Evolutionary conservation across 1,284 basidiomycete species (phyloP), one percentile per base, ranked within the genome.

Genomic region (Cutaneotrichosporon dermatis): DNA sequence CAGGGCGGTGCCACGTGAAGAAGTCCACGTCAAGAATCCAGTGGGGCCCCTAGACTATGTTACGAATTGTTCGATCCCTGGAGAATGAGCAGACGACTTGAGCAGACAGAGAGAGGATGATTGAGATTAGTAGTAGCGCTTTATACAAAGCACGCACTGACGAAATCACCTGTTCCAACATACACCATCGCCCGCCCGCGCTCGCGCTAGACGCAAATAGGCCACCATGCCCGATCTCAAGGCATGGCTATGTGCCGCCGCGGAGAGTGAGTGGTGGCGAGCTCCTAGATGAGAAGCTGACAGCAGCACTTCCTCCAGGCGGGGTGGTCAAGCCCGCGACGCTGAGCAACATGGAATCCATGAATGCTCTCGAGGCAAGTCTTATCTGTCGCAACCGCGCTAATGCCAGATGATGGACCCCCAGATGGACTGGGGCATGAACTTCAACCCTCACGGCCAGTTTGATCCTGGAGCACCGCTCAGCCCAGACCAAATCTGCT

Each of bases 301-400:
- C 56, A 8, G 1, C 54, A 91, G 90, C 84, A 50, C 84, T 92
- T 82, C 80, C 82, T 40, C 78, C 82, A 1, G 86, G 85, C 10
- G 81, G 82, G 53, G 80, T 91, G 62, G 65, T 92, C n/a, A 82
- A 90, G 46, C 84, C 85, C 61, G 82, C 85, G 1, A 83, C 83
- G 39, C 88, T 91, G 66, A 83, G 84, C 12, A 79, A 93, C 51
- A 82, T 88, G 63, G 92, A 95, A 62, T 86, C 90, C 11, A 94
- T 95, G 92, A 89, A 88, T 63, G 89, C 90, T 13, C 85, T 94
- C 58, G 87, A 91, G 82, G 88, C 89, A 39, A 45, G 63, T 48
- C 9, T 6, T 9, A 25, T n/a, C 16, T 49, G 16, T 42, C 11
- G 12, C 34, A 6, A 16, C 2, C 8, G 8, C 35, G 37, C 54